Evolutionary conservation across 2,329 filamentous ascomycete species (phyloP).

Genomic region (Trichoderma sp.): DNA sequence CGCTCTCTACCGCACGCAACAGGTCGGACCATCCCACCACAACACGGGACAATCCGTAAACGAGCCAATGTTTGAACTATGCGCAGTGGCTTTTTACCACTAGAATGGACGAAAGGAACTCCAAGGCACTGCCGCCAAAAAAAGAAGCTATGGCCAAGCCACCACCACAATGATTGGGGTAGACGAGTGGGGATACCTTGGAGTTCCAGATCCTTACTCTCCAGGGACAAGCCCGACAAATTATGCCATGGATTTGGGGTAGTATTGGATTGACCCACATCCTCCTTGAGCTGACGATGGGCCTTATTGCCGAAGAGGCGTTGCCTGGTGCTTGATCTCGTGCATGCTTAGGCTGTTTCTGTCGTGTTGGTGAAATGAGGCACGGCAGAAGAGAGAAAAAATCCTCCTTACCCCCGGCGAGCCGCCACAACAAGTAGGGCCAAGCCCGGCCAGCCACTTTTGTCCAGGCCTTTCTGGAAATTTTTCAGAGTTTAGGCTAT

Average conservation of each 20-base stretch:
- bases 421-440: constrained; percentile 1
- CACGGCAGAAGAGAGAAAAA: not conserved
- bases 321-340: constrained; percentile 13
- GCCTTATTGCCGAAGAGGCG: constrained; percentile 17
- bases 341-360: constrained; percentile 8
- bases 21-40: not conserved
- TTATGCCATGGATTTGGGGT: constrained; percentile 14
- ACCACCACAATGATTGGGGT: constrained; percentile 6
- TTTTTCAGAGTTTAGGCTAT: constrained; percentile 16
- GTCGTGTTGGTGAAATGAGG: constrained; percentile 11
- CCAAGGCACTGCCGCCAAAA: not conserved
- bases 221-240: constrained; percentile 4
- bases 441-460: constrained; percentile 8
- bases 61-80: not conserved
- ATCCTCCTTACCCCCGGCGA: constrained; percentile 4
- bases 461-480: constrained; percentile 16
- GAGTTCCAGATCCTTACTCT: constrained; percentile 16
- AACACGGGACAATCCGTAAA: not conserved
- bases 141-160: constrained; percentile 15
- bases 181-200: not conserved
- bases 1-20: not conserved
- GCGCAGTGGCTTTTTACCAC: not conserved
- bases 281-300: constrained; percentile 17
- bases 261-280: constrained; percentile 3
- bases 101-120: constrained; percentile 16